Conservation (phyloP, 2,329 filamentous ascomycete genomes). For the Balansia obtecta region DNA sequence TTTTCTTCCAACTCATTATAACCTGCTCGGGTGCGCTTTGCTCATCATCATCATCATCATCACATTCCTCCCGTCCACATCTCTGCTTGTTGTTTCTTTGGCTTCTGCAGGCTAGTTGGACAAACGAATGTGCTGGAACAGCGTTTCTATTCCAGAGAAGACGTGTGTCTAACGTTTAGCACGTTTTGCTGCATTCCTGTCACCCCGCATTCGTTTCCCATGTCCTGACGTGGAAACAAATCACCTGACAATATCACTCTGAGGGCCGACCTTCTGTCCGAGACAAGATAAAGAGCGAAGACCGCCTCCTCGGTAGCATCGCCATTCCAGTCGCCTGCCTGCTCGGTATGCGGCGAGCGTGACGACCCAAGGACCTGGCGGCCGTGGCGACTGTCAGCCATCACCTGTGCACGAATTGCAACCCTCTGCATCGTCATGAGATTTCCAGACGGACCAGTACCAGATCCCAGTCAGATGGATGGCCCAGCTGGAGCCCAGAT, state of each 20-base stretch:
- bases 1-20: too few relatives aligned
- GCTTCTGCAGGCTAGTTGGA: neutral
- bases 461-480: neutral
- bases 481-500: neutral
- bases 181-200: neutral
- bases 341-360: conserved; percentile 1
- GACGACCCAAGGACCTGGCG: neutral
- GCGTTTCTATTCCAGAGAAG: neutral
- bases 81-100: too few relatives aligned
- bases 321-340: neutral
- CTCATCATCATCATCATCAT: too few relatives aligned
- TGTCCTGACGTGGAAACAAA: neutral
- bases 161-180: neutral
- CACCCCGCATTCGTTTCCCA: neutral
- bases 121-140: neutral
- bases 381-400: too few relatives aligned
- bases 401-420: neutral
- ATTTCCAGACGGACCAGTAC: neutral
- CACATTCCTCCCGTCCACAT: too few relatives aligned
- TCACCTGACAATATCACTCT: too few relatives aligned
- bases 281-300: too few relatives aligned
- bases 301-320: neutral
- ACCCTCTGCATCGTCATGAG: neutral
- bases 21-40: too few relatives aligned
- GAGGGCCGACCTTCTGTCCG: too few relatives aligned